Conservation (phyloP, 306 rosid genomes). For the Sphenostylis stenocarpa region DNA sequence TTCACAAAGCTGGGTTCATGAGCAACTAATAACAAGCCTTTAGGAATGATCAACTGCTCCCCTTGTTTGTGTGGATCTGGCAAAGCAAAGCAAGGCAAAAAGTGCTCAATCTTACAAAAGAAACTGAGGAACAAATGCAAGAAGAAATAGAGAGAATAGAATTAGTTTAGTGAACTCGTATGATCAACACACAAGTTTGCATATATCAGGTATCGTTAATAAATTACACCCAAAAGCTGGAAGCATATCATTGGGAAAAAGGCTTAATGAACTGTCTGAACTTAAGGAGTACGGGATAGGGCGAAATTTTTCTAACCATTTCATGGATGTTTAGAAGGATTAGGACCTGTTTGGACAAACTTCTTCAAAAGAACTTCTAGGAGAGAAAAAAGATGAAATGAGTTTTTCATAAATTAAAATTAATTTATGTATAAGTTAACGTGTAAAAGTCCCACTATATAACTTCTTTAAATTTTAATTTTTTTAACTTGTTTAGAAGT, state of each 20-base stretch:
- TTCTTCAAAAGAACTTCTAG: too few species aligned
- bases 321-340: too few species aligned
- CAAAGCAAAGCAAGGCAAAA: constrained; percentile 30
- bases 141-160: not conserved
- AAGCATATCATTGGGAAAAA: not conserved
- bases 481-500: too few species aligned
- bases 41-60: constrained; percentile 60
- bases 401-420: too few species aligned
- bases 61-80: constrained; percentile 50
- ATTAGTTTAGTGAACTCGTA: not conserved
- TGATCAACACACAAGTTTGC: not conserved
- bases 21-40: constrained; percentile 69
- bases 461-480: too few species aligned
- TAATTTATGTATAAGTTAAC: too few species aligned
- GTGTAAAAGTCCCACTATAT: too few species aligned
- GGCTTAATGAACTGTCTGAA: not conserved
- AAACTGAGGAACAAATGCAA: not conserved
- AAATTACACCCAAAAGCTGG: not conserved
- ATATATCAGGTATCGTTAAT: not conserved
- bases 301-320: too few species aligned
- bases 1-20: constrained; percentile 82
- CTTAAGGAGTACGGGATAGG: not conserved
- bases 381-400: too few species aligned
- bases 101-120: not conserved
- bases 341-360: too few species aligned